phyloP scores from a whole-genome alignment of 257 asterid genomes.

The Gentiana dahurica region DNA sequence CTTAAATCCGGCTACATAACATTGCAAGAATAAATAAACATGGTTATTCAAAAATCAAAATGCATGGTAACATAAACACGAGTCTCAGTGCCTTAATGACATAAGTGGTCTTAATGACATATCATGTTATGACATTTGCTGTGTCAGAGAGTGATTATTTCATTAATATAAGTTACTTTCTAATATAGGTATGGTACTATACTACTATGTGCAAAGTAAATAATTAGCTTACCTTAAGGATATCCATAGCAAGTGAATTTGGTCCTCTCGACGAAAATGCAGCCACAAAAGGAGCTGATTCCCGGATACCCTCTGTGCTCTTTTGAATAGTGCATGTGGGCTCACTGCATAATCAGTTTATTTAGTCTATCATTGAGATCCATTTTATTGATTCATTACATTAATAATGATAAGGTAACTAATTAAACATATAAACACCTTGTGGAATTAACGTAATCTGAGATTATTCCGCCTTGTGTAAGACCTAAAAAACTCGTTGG shows the following conservation, averaged over 20 bases:
- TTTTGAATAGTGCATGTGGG: conserved; percentile 35
- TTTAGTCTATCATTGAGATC: too few relatives aligned
- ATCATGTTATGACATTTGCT: too few relatives aligned
- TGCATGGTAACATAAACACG: too few relatives aligned
- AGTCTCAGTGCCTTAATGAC: too few relatives aligned
- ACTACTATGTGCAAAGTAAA: background rate
- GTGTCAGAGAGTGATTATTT: too few relatives aligned
- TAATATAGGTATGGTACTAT: too few relatives aligned
- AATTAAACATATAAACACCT: conserved; percentile 13
- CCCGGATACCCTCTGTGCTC: conserved; percentile 18
- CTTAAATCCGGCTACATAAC: conserved; percentile 48
- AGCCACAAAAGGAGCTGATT: conserved; percentile 42
- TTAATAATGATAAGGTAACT: too few relatives aligned
- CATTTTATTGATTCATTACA: too few relatives aligned
- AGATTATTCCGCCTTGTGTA: conserved; percentile 22
- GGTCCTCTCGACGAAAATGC: conserved; percentile 69
- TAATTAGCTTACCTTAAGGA: conserved; percentile 35
- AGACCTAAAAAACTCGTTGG: conserved; percentile 29
- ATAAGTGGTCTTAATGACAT: too few relatives aligned
- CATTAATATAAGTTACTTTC: too few relatives aligned
- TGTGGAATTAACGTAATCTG: conserved; percentile 29
- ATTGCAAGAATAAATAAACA: too few relatives aligned
- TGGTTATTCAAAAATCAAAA: too few relatives aligned
- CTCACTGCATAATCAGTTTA: conserved; percentile 17
- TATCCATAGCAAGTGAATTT: conserved; percentile 35